Evolutionary conservation across 2,329 filamentous ascomycete genomes (phyloP).

Genomic region (Herpotrichia juniperi): DNA sequence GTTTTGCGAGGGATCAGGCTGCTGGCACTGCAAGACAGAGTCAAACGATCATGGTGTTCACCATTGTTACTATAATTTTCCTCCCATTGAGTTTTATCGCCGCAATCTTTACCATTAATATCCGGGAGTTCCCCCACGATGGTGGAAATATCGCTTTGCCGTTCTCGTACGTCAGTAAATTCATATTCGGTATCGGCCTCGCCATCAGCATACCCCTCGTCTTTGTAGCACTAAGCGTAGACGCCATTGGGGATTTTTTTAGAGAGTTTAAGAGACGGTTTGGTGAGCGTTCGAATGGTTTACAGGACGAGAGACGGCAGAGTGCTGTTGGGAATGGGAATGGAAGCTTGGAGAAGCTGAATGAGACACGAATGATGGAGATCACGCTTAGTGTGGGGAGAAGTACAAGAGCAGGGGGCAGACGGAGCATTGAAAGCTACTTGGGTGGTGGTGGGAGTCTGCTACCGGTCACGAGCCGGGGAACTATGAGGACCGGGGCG

Average conservation of each 20-base stretch:
- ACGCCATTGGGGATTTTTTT: conserved; percentile 45
- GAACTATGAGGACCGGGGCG: conserved; percentile 24
- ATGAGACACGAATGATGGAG: conserved; percentile 32
- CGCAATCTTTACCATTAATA: conserved; percentile 61
- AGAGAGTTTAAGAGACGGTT: conserved; percentile 29
- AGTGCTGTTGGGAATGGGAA: not conserved
- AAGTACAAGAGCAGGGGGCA: conserved; percentile 21
- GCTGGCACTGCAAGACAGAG: conserved; percentile 63
- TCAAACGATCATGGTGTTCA: conserved; percentile 65
- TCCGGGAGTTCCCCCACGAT: conserved; percentile 54
- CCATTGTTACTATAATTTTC: conserved; percentile 65
- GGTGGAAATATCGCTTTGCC: conserved; percentile 44
- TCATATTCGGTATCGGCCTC: conserved; percentile 62
- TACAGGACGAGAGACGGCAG: not conserved
- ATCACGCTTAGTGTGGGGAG: conserved; percentile 33
- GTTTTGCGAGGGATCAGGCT: conserved; percentile 66
- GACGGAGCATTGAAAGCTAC: conserved; percentile 7
- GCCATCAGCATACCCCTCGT: conserved; percentile 60
- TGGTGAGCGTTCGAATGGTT: conserved; percentile 10
- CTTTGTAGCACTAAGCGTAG: conserved; percentile 53
- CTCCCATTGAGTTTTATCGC: conserved; percentile 62
- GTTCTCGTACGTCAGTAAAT: conserved; percentile 60
- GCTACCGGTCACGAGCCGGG: conserved; percentile 40
- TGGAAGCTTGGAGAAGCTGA: not conserved
- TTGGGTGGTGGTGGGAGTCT: conserved; percentile 18